Percentiles rank a stretch among this genome's conserved stretches.
Evolutionary conservation across 192 early-diverging fungal species (phyloP).

Genomic region (Geranomyces variabilis): DNA sequence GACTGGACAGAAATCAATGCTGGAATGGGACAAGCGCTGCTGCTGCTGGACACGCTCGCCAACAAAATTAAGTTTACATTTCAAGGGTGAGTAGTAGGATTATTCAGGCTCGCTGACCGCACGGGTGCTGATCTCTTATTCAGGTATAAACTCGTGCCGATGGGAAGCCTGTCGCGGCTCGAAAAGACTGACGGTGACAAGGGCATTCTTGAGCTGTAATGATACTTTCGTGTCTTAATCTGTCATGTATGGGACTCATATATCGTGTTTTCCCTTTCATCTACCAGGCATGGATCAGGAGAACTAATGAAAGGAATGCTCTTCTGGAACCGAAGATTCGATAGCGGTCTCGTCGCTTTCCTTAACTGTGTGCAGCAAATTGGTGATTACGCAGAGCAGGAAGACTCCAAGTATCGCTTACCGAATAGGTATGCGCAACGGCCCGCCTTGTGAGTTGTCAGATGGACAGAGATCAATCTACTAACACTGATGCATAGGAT

Average conservation of each 20-base stretch:
- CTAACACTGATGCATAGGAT: slow-evolving; percentile 53
- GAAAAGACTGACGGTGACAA: slow-evolving; percentile 81
- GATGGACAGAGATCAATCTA: not conserved
- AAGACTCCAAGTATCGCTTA: slow-evolving; percentile 73
- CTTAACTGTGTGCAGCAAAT: slow-evolving; percentile 89
- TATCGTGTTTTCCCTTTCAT: not conserved
- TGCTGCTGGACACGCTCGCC: slow-evolving; percentile 86
- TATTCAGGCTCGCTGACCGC: not conserved
- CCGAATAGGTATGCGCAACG: slow-evolving; percentile 70
- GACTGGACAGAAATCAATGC: slow-evolving; percentile 98
- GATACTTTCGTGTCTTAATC: slow-evolving; percentile 19
- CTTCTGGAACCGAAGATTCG: slow-evolving; percentile 85
- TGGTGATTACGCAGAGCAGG: slow-evolving; percentile 75
- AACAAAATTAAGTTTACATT: slow-evolving; percentile 83
- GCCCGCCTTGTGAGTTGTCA: not conserved
- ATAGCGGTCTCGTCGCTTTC: slow-evolving; percentile 85
- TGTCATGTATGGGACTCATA: not conserved
- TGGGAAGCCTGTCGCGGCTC: slow-evolving; percentile 90
- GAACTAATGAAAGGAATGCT: slow-evolving; percentile 76
- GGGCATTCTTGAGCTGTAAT: slow-evolving; percentile 78
- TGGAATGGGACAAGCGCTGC: slow-evolving; percentile 86
- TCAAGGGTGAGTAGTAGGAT: slow-evolving; percentile 52
- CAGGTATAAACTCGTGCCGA: slow-evolving; percentile 66
- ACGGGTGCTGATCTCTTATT: not conserved
- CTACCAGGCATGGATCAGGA: slow-evolving; percentile 77